Base-by-base conservation (phyloP, 139 green algal species). In the Ettlia oleoabundans region DNA sequence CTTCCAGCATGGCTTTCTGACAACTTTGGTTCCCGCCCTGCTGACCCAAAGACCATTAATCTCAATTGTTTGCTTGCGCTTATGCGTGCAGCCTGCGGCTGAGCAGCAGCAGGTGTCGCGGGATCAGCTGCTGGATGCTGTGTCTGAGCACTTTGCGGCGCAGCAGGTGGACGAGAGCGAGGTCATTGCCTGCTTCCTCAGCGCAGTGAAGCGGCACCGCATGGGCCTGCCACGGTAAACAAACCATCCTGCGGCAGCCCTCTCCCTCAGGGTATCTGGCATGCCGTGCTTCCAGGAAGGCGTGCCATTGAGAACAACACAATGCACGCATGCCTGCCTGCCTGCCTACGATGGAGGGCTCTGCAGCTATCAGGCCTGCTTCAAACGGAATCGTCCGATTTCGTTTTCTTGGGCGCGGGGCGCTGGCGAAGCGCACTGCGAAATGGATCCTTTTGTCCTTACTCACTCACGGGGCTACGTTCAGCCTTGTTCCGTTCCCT, bases 91-190 rank as follows among this genome's bases (percentile, higher is more conserved):
- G 75, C 38, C 75, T n/a, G 33, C 33, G 6, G 32, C 40, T 28
- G 63, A 77, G 65, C 47, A 77, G 35, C 42, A 77, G 65, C 47
- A 77, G 35, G 37, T 37, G 58, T 64, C 43, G 9, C 43, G 66
- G 22, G 78, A 83, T 26, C 40, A 75, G n/a, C 65, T 83, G 33
- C 37, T 83, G 65, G 38, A 69, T 42, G 40, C 66, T 15, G 78
- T 83, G 47, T 22, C 47, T 1, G 63, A 83, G 51, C 78, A 83
- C 65, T 83, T 83, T 77, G 51, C 65, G 9, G 47, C 65, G 51
- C 78, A 95, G 84, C 24, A 68, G 53, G 67, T 86, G 40, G 63
- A 79, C 28, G 81, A 86, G 65, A 22, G 9, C 2, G 81, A 82
- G 37, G 81, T 86, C 18, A 67, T 86, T 26, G 38, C 38, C 38